Evolutionary conservation across 2,329 filamentous ascomycete species (phyloP), one percentile per base, ranked within the genome.

Genomic region (Diaporthe vexans): DNA sequence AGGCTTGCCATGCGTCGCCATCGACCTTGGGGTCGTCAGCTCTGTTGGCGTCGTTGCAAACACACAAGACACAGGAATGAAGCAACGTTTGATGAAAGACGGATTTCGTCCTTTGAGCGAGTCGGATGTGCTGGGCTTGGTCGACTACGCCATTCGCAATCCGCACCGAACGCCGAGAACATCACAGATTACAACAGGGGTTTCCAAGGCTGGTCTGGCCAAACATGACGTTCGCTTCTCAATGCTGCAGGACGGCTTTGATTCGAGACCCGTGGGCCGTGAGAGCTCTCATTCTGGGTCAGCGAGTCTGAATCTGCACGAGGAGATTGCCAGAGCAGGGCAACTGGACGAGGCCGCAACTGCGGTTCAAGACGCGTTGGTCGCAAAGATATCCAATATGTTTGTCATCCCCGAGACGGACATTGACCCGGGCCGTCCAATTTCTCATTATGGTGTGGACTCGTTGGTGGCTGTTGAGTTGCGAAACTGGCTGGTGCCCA

Each of bases 1-100:
- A 11, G 82, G 81, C 1, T 77, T 82, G 0, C 78, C 83, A 2
- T 84, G 82, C 7, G 79, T 80, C 3, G 33, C 35, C 6, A 37
- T 59, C 3, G 57, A 59, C 57, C 35, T 59, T 1, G 13, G 57
- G 4, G 21, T 13, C 4, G 57, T 59, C 0, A 21, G 11, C 4
- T 57, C 54, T 17, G 54, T 57, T 17, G 54, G 54, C 17, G 1
- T 57, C 7, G 54, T 57, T 17, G 54, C 54, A 13, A 19, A 57
- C 3, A 33, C 29, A 9, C 17, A 35, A 35, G 54, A 57, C 0
- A 10, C 29, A 10, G 17, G 54, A 1, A 33, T 57, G 15, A 21
- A 29, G 17, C 17, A 57, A 0, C 54, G 54, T 1, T 29, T 56
- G 1, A 26, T 11, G 15, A 56, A 29, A 11, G 54, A 33, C 6